phyloP scores from a whole-genome alignment of 495 filamentous ascomycete species.

The Aspergillus sparsus region DNA sequence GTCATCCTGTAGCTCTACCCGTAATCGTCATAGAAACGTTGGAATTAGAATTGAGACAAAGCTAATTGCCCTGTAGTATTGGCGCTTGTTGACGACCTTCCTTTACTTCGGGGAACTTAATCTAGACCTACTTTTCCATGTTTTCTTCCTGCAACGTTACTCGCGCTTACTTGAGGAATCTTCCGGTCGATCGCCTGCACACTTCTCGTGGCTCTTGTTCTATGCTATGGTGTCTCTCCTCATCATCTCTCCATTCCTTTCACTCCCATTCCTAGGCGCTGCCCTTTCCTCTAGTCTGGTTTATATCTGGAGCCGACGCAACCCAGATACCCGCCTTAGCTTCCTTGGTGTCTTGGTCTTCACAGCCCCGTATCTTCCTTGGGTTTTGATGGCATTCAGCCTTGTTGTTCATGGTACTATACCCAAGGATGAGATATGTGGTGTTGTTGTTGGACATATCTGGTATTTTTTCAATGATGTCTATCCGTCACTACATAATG shows the following conservation, averaged over 20 bases:
- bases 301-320: constrained; percentile 97
- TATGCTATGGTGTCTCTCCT: constrained; percentile 80
- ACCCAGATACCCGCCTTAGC: constrained; percentile 87
- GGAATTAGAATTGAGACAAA: not conserved
- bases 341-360: constrained; percentile 90
- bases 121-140: constrained; percentile 94
- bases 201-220: constrained; percentile 90
- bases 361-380: constrained; percentile 90
- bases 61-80: constrained; percentile 64
- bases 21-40: not conserved
- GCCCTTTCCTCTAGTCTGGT: constrained; percentile 87
- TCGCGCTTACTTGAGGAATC: constrained; percentile 94
- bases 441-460: constrained; percentile 88
- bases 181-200: constrained; percentile 81
- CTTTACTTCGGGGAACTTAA: constrained; percentile 94
- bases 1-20: constrained; percentile 2
- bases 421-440: constrained; percentile 95
- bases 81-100: constrained; percentile 92
- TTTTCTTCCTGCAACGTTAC: constrained; percentile 98
- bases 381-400: constrained; percentile 92
- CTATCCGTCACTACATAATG: constrained; percentile 85
- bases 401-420: constrained; percentile 80
- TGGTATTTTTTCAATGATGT: constrained; percentile 99
- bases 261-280: constrained; percentile 88
- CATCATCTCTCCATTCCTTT: constrained; percentile 74